Evolutionary conservation across 805 yeast species (phyloP).

Genomic region (Millerozyma miso): DNA sequence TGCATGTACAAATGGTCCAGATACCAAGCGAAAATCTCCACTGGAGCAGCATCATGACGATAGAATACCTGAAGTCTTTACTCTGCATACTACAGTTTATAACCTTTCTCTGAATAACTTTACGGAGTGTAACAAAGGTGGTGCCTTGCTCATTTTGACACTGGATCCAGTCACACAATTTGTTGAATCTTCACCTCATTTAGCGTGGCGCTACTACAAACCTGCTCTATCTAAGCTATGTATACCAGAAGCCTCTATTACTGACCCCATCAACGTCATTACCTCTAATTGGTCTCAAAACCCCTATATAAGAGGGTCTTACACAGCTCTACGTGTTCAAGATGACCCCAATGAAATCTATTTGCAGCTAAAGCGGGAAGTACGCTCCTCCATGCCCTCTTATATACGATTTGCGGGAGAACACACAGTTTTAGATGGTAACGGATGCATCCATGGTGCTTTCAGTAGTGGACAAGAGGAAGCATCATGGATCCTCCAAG

Average conservation of each 20-base stretch:
- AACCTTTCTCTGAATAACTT: constrained; percentile 49
- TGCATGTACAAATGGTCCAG: constrained; percentile 7
- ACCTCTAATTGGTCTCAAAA: constrained; percentile 75
- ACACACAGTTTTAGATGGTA: constrained; percentile 80
- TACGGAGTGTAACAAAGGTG: constrained; percentile 22
- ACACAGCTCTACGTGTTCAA: constrained; percentile 63
- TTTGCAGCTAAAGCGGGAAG: constrained; percentile 50
- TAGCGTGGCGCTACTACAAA: constrained; percentile 54
- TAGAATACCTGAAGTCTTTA: constrained; percentile 42
- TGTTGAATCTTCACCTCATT: constrained; percentile 44
- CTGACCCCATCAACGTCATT: constrained; percentile 33
- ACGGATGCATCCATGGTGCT: constrained; percentile 92
- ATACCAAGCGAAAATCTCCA: not conserved
- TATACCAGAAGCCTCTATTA: constrained; percentile 9
- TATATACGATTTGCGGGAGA: constrained; percentile 85
- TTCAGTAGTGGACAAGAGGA: constrained; percentile 70
- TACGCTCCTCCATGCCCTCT: constrained; percentile 34
- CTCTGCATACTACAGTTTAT: constrained; percentile 58
- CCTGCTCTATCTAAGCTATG: constrained; percentile 44
- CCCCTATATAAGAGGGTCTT: constrained; percentile 77
- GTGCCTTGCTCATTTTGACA: constrained; percentile 60
- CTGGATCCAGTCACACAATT: constrained; percentile 72
- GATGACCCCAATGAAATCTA: constrained; percentile 67
- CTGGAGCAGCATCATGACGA: not conserved
- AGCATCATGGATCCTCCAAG: constrained; percentile 33